Percentiles rank a stretch among this genome's conserved stretches.
Evolutionary conservation across 495 filamentous ascomycete genomes (phyloP).

Genomic region (Talaromyces thailandensis): DNA sequence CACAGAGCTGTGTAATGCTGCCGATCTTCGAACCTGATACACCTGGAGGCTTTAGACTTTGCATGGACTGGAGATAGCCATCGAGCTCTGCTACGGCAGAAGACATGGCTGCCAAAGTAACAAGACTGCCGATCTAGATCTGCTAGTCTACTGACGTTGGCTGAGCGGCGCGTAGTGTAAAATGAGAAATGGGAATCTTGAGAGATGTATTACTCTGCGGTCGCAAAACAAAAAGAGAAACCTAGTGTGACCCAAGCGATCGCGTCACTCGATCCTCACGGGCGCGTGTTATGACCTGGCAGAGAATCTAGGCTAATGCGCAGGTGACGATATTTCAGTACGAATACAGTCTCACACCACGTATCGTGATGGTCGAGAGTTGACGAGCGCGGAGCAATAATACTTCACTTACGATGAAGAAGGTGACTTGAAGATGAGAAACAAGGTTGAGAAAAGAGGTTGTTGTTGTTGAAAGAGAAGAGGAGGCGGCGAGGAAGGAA

Average conservation of each 20-base stretch:
- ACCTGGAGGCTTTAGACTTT: constrained; percentile 81
- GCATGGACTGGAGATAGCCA: constrained; percentile 82
- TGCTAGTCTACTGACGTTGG: constrained; percentile 5
- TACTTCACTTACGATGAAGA: constrained; percentile 3
- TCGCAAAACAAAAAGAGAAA: constrained; percentile 3
- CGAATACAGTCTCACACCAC: constrained; percentile 2
- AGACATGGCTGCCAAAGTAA: constrained; percentile 44
- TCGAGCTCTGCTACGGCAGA: constrained; percentile 87
- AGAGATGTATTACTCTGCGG: constrained; percentile 1
- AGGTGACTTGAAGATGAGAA: constrained; percentile 10
- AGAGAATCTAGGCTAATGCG: constrained; percentile 4
- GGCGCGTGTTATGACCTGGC: constrained; percentile 17
- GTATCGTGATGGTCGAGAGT: not conserved
- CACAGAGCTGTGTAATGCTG: constrained; percentile 75
- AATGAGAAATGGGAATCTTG: not conserved
- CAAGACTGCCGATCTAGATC: not conserved
- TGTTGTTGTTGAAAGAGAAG: constrained; percentile 7
- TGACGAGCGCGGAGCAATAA: not conserved
- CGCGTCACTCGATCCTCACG: constrained; percentile 35
- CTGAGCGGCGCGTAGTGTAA: not conserved
- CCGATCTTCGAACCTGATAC: constrained; percentile 86
- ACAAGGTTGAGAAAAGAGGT: constrained; percentile 10
- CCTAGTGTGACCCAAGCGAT: constrained; percentile 19
- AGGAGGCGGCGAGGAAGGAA: constrained; percentile 6
- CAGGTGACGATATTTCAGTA: not conserved